phyloP scores from a whole-genome alignment of 2,329 filamentous ascomycete species.

The Blumeriella jaapii region DNA sequence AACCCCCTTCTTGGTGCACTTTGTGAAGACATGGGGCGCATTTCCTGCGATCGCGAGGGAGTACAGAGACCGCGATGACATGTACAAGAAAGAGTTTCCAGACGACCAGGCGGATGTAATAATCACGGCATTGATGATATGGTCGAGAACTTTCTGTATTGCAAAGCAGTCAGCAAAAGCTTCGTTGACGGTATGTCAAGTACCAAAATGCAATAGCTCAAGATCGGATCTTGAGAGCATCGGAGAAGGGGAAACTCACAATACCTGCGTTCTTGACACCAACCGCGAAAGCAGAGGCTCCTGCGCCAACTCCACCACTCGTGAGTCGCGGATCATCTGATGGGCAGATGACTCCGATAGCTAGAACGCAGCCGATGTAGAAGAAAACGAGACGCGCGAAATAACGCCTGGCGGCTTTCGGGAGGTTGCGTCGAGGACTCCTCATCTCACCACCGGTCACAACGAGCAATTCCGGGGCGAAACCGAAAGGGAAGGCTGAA shows the following conservation, averaged over 20 bases:
- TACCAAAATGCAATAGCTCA: too few species aligned
- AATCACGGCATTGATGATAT: slow-evolving; percentile 44
- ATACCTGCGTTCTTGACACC: slow-evolving; percentile 39
- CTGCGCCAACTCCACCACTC: slow-evolving; percentile 34
- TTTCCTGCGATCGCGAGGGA: slow-evolving; percentile 40
- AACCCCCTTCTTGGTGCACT: slow-evolving; percentile 38
- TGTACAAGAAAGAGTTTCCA: slow-evolving; percentile 43
- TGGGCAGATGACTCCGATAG: slow-evolving; percentile 49
- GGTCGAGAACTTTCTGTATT: slow-evolving; percentile 36
- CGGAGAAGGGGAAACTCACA: too few species aligned
- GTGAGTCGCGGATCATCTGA: slow-evolving; percentile 40
- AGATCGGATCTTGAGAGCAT: too few species aligned
- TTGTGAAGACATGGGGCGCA: slow-evolving; percentile 38
- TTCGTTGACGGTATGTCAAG: too few species aligned
- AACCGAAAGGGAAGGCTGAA: slow-evolving; percentile 38
- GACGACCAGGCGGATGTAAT: slow-evolving; percentile 43
- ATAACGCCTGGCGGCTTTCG: slow-evolving; percentile 45
- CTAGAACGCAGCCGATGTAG: slow-evolving; percentile 44
- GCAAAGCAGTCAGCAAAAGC: too few species aligned
- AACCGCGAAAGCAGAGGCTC: slow-evolving; percentile 38
- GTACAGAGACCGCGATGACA: slow-evolving; percentile 40
- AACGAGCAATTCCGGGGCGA: slow-evolving; percentile 40
- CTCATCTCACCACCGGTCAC: slow-evolving; percentile 48
- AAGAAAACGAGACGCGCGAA: slow-evolving; percentile 53
- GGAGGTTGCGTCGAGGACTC: slow-evolving; percentile 45